Evolutionary conservation across 306 rosid species (phyloP), one percentile per base, ranked within the genome.

Genomic region (Chamaecrista fasciculata): DNA sequence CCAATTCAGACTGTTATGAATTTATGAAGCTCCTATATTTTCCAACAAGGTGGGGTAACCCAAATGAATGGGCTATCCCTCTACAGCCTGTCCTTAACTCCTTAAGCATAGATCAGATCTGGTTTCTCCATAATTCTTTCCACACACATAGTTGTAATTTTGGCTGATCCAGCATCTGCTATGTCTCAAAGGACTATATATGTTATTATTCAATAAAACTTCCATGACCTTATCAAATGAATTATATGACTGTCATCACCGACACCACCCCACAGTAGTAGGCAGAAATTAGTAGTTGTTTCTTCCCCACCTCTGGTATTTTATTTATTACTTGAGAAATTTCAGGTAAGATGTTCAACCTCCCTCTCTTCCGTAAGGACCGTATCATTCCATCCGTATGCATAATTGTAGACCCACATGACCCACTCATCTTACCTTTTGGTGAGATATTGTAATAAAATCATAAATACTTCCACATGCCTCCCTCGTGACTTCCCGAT

Each of bases 51-150:
- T 85, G 78, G 91, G 86, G 89, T 67, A 72, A 57, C 28, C 31
- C 69, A 72, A 77, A 79, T 84, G 82, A 81, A 75, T 19, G 78
- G 73, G 82, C 50, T 52, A 57, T 73, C 84, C 42, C 63, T 47
- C 70, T 78, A 84, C 84, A 87, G 89, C 91, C 91, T 85, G 94
- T 82, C 82, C 18, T 4, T 1, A 29, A 55, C n/a, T n/a, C n/a
- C n/a, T n/a, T 59, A 65, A 31, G 55, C 80, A 75, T 53, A 58
- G 68, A 73, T 57, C 74, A 75, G 79, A 85, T 83, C 80, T 79
- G 72, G 61, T 75, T 83, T 78, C 71, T 49, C 77, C 80, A 37
- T 20, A 71, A 73, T 16, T 66, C 70, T 71, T 61, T 25, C 15
- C 16, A 31, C 62, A 31, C 62, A 16, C 56, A 42, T 6, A 64